Conservation (phyloP, 495 filamentous ascomycete species). For the Cladorrhinum samala region DNA sequence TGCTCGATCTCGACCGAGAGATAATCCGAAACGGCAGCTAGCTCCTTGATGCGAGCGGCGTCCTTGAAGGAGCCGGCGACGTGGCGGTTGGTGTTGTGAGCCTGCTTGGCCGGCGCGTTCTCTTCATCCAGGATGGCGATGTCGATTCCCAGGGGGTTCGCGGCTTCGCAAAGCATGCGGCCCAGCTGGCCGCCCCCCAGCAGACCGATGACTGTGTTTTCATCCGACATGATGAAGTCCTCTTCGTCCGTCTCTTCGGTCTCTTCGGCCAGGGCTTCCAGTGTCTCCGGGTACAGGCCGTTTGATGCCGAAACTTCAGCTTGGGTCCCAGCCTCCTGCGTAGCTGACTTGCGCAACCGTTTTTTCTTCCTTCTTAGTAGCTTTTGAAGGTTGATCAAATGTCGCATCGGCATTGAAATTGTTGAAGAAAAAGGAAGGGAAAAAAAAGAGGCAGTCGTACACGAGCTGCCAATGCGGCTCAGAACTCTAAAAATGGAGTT, state of each 20-base stretch:
- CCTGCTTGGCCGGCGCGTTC: constrained; percentile 82
- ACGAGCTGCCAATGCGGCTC: too few relatives aligned
- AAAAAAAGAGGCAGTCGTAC: too few relatives aligned
- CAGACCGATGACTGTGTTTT: constrained; percentile 36
- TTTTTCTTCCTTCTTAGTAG: neutral
- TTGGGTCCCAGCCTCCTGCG: too few relatives aligned
- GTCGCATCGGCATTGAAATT: neutral
- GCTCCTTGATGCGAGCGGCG: constrained; percentile 62
- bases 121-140: constrained; percentile 74
- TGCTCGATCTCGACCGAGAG: constrained; percentile 98
- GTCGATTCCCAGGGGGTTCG: constrained; percentile 78
- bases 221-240: constrained; percentile 16
- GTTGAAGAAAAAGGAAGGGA: too few relatives aligned
- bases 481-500: neutral
- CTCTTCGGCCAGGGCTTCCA: neutral
- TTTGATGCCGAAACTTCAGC: too few relatives aligned
- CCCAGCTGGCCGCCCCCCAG: constrained; percentile 70
- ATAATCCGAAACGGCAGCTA: constrained; percentile 73
- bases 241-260: neutral
- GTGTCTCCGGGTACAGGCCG: too few relatives aligned
- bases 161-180: constrained; percentile 91
- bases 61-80: constrained; percentile 84
- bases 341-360: too few relatives aligned
- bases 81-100: constrained; percentile 67
- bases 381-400: neutral